Percentiles rank a stretch among this genome's conserved stretches.
phyloP scores from a whole-genome alignment of 176 grass and related monocot species.

The Lolium rigidum region DNA sequence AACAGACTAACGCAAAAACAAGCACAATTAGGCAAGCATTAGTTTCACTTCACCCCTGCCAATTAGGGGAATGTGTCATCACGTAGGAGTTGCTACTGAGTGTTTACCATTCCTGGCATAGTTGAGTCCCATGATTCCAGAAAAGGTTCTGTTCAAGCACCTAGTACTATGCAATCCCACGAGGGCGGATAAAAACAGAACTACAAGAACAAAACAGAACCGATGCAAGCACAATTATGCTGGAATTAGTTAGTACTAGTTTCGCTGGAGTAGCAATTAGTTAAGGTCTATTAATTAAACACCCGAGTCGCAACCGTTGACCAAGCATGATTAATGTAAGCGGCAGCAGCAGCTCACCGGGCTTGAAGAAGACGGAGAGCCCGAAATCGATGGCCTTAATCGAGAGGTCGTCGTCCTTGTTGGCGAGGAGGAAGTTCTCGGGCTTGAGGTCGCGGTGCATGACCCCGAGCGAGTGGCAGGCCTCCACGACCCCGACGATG shows the following conservation, averaged over 20 bases:
- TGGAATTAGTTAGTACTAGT: neutral
- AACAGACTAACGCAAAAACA: too few species aligned
- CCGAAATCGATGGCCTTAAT: slow-evolving; percentile 99
- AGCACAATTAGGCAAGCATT: too few species aligned
- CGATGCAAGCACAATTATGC: neutral
- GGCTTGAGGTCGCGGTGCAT: slow-evolving; percentile 99
- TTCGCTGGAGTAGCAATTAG: neutral
- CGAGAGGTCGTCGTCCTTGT: slow-evolving; percentile 85
- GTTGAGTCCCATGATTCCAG: neutral
- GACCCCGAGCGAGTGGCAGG: slow-evolving; percentile 98
- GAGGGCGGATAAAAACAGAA: neutral
- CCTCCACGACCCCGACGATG: slow-evolving; percentile 92
- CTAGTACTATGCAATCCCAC: neutral
- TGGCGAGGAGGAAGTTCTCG: slow-evolving; percentile 89
- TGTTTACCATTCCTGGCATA: neutral
- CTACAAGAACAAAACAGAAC: too few species aligned
- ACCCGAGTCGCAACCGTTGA: slow-evolving; percentile 8
- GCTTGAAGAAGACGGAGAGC: slow-evolving; percentile 98
- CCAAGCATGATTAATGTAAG: slow-evolving; percentile 3
- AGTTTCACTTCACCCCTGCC: too few species aligned
- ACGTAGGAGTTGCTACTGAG: neutral
- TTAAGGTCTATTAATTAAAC: neutral
- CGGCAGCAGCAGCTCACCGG: slow-evolving; percentile 49
- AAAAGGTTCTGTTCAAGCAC: neutral
- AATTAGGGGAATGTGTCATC: neutral